A percentile compares a stretch with the other conserved stretches of the same genome.
Evolutionary conservation across 352 stramenopile species (phyloP).

Genomic region (Globisporangium paroecandrum): DNA sequence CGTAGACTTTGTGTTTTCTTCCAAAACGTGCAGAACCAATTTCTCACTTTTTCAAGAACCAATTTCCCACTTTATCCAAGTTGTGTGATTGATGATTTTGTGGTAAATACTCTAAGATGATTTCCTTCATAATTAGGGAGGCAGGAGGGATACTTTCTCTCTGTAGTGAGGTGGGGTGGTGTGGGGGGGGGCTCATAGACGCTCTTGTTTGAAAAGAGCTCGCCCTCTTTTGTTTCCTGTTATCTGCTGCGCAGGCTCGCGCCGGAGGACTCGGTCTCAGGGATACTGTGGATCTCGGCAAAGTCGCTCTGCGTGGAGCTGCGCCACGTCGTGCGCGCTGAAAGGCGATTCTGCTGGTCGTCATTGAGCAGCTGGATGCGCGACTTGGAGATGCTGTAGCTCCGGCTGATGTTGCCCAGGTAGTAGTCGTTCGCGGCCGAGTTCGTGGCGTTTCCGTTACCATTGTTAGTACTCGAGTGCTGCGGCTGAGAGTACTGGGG

Average conservation of each 20-base stretch:
- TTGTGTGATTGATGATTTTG: background rate
- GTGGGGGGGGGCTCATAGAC: background rate
- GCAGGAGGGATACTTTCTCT: background rate
- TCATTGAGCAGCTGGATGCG: slow-evolving; percentile 23
- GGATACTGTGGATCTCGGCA: slow-evolving; percentile 20
- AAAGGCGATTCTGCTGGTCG: slow-evolving; percentile 20
- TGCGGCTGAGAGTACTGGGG: background rate
- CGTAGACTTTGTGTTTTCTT: background rate
- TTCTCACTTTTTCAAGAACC: background rate
- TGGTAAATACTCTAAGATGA: background rate
- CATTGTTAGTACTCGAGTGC: background rate
- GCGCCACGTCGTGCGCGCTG: slow-evolving; percentile 20
- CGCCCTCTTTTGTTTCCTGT: background rate
- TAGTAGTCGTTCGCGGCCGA: slow-evolving; percentile 21
- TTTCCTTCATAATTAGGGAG: slow-evolving; percentile 1
- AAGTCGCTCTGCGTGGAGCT: slow-evolving; percentile 20
- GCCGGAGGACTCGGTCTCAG: slow-evolving; percentile 14
- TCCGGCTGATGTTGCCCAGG: slow-evolving; percentile 15
- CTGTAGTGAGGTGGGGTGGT: background rate
- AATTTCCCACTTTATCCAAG: background rate
- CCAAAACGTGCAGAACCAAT: background rate
- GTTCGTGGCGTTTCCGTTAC: background rate
- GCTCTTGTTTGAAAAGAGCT: background rate
- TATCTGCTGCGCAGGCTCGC: slow-evolving; percentile 8
- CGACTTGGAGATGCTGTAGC: slow-evolving; percentile 22